Percentiles rank a stretch among this genome's conserved stretches.
These are phyloP conservation scores for Pythium sukuiense DNA, from an alignment of 352 stramenopile genomes.

Conservation along the genomic window DNA sequence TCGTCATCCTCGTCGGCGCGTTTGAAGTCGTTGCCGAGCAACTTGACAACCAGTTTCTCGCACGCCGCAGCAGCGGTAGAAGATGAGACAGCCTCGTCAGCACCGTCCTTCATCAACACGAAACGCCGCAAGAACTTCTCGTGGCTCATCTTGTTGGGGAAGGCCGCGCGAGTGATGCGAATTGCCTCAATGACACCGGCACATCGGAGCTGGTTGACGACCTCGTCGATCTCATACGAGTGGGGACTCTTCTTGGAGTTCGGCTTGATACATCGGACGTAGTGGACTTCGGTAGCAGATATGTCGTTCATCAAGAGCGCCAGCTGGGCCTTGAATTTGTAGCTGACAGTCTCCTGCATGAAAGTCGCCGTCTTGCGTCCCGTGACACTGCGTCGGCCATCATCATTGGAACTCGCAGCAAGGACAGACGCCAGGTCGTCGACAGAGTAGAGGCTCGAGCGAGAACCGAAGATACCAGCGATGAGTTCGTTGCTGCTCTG, in stretches of 20 bases:
- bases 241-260: slow-evolving; percentile 78
- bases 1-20: slow-evolving; percentile 36
- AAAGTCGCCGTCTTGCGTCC: slow-evolving; percentile 74
- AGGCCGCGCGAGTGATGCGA: slow-evolving; percentile 86
- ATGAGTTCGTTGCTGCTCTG: slow-evolving; percentile 76
- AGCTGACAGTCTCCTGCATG: slow-evolving; percentile 88
- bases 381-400: slow-evolving; percentile 39
- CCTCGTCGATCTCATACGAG: slow-evolving; percentile 82
- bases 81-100: slow-evolving; percentile 21
- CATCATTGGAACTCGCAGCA: slow-evolving; percentile 48
- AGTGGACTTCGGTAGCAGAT: slow-evolving; percentile 82
- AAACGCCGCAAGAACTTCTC: slow-evolving; percentile 85
- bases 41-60: slow-evolving; percentile 48
- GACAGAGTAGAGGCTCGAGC: slow-evolving; percentile 55
- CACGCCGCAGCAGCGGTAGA: slow-evolving; percentile 67
- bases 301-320: slow-evolving; percentile 87
- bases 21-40: slow-evolving; percentile 53
- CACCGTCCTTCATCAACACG: slow-evolving; percentile 62
- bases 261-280: slow-evolving; percentile 92
- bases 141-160: slow-evolving; percentile 94
- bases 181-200: slow-evolving; percentile 91
- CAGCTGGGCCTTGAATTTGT: slow-evolving; percentile 90
- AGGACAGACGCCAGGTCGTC: slow-evolving; percentile 56
- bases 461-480: slow-evolving; percentile 65
- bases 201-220: slow-evolving; percentile 88